Evolutionary conservation across 2,329 filamentous ascomycete species (phyloP), one percentile per base, ranked within the genome.

Genomic region (Penicillium crustosum): DNA sequence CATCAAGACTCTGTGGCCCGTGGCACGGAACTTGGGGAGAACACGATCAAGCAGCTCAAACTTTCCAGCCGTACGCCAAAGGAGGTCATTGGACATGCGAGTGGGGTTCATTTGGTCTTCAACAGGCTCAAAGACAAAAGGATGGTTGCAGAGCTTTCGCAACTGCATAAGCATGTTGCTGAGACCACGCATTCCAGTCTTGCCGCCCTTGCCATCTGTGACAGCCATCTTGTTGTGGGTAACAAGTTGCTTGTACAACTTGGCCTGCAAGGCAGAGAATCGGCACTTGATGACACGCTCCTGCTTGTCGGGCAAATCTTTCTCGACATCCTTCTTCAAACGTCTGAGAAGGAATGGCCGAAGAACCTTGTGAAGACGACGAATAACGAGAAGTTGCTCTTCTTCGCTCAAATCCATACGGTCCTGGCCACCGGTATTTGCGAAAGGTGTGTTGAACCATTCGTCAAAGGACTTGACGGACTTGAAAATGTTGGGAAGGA

Each of bases 161-260:
- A 99, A 81, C 78, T 99, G 94, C 94, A 99, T 99, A 61, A 99
- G 91, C 93, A 99, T 99, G 79, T 99, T 99, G 82, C 93, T 97
- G 61, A 99, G 81, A 74, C 94, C 94, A 72, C 92, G 91, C 77
- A 95, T 89, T 66, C 90, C 90, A 47, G 91, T 92, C 85, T 96
- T 97, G 70, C 93, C 93, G 61, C 92, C 93, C 79, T 96, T 96
- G 70, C 91, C 92, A 72, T 97, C 93, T 75, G 91, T 92, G 69
- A 99, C 93, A 67, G 91, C 88, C 72, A 99, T 88, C 75, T 90
- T 93, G 78, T 97, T 96, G 79, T 96, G 91, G 1, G 89, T 96
- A 59, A 96, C 89, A 82, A 99, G 93, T 74, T 99, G 94, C 79
- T 96, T 96, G 84, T 99, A 96, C 41, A 99, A 82, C 71, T 93